phyloP scores from a whole-genome alignment of 768 basidiomycete genomes.

The Dacryopinax spathularia region DNA sequence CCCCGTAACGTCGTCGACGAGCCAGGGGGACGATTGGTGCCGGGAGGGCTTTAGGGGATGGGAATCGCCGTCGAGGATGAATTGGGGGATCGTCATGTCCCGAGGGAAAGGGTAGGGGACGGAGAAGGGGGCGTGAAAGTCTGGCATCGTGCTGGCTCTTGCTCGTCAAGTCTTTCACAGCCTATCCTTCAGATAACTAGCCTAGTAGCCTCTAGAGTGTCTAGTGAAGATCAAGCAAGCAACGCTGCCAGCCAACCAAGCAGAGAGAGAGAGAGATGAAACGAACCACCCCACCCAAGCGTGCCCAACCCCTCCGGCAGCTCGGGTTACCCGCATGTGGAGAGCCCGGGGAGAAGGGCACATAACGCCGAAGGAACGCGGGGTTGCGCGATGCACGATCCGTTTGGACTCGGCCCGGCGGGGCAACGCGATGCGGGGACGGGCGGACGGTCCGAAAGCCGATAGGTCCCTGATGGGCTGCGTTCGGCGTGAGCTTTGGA shows the following conservation, averaged over 20 bases:
- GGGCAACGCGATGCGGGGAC: no score
- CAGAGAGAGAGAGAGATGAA: neutral
- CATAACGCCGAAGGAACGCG: neutral
- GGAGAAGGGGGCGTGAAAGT: neutral
- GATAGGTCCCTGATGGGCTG: neutral
- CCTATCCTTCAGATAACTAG: no score
- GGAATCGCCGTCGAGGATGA: slow-evolving; percentile 14
- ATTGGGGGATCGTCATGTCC: slow-evolving; percentile 16
- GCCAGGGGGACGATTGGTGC: slow-evolving; percentile 6
- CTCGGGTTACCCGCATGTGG: no score
- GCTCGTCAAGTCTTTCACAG: no score
- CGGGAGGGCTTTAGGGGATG: slow-evolving; percentile 15
- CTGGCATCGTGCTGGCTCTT: slow-evolving; percentile 1
- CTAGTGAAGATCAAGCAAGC: no score
- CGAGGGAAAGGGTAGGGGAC: slow-evolving; percentile 6
- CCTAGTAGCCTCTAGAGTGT: no score
- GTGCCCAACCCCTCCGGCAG: no score
- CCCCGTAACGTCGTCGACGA: slow-evolving; percentile 8
- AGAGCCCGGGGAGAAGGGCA: neutral
- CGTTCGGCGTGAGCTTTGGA: neutral
- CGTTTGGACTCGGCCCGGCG: neutral
- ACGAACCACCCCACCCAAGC: neutral
- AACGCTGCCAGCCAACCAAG: neutral
- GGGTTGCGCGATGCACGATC: neutral
- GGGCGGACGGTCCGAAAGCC: neutral